Conservation (phyloP, 306 rosid genomes). For the Quercus mongolica region DNA sequence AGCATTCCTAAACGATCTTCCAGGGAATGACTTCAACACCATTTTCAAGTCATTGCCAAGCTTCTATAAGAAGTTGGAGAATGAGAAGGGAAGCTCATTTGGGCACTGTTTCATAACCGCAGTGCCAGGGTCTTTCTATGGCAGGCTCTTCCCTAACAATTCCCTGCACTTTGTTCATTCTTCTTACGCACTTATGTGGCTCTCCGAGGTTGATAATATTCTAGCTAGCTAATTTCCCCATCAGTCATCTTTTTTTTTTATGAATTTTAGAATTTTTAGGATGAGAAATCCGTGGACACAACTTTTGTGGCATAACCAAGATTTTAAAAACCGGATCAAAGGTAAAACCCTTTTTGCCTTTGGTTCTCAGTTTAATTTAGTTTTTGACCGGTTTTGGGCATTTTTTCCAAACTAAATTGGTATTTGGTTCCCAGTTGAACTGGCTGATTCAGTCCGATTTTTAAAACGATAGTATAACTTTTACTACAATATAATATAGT, state of each 20-base stretch:
- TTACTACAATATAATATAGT: too few relatives aligned
- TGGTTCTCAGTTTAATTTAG: fast-evolving
- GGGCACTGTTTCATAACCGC: slow-evolving; percentile 38
- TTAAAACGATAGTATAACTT: too few relatives aligned
- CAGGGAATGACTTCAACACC: slow-evolving; percentile 24
- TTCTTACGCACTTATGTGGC: slow-evolving; percentile 2
- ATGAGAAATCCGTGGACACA: too few relatives aligned
- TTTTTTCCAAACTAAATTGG: fast-evolving
- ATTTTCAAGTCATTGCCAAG: slow-evolving; percentile 32
- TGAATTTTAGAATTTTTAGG: too few relatives aligned
- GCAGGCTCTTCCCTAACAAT: slow-evolving; percentile 40
- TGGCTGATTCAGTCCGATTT: fast-evolving
- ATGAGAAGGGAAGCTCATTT: background rate
- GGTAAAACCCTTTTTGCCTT: too few relatives aligned
- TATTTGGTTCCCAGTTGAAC: fast-evolving
- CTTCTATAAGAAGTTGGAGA: slow-evolving; percentile 13
- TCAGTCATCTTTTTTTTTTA: too few relatives aligned
- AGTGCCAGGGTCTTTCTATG: slow-evolving; percentile 51
- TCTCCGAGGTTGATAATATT: too few relatives aligned
- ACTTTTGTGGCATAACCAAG: too few relatives aligned
- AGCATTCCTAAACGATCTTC: slow-evolving; percentile 23
- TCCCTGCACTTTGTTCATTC: slow-evolving; percentile 45
- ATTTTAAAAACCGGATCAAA: fast-evolving
- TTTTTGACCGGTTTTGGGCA: too few relatives aligned
- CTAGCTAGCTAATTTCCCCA: too few relatives aligned